phyloP scores from a whole-genome alignment of 371 early-diverging fungal genomes.

The Mortierella sp. region DNA sequence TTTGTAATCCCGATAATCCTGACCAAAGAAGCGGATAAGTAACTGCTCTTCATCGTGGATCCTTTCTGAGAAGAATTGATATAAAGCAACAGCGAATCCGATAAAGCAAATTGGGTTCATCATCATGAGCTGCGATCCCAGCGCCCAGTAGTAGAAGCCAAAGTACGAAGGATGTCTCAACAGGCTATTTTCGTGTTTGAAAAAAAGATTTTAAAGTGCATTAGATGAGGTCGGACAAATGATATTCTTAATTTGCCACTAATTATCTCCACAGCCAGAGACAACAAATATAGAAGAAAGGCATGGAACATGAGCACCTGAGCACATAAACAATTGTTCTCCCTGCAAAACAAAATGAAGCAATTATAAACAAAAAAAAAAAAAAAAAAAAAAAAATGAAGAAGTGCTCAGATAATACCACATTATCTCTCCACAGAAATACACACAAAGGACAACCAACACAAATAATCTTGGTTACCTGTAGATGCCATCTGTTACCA shows the following conservation, averaged over 20 bases:
- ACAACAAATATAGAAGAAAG: no score
- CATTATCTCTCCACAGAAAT: neutral
- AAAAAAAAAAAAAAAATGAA: no score
- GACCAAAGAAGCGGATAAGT: slow-evolving; percentile 83
- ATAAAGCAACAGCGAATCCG: slow-evolving; percentile 72
- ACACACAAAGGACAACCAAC: neutral
- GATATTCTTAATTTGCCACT: neutral
- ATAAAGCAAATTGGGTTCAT: slow-evolving; percentile 80
- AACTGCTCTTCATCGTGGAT: slow-evolving; percentile 82
- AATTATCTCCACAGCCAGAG: no score
- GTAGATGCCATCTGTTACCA: slow-evolving; percentile 86
- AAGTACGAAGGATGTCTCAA: slow-evolving; percentile 94
- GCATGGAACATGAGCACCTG: neutral
- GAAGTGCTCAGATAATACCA: no score
- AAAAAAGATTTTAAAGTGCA: neutral
- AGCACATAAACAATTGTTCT: no score
- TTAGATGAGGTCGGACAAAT: no score
- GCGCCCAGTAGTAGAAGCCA: slow-evolving; percentile 90
- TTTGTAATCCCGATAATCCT: slow-evolving; percentile 71
- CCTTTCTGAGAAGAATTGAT: slow-evolving; percentile 79
- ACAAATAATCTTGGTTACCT: slow-evolving; percentile 55
- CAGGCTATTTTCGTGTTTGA: slow-evolving; percentile 44
- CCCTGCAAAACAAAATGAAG: neutral
- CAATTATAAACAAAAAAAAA: no score
- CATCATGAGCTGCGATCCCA: slow-evolving; percentile 77